A percentile compares a stretch with the other conserved stretches of the same genome.
phyloP scores from a whole-genome alignment of 176 grass and related monocot species.

The Phyllostachys edulis region DNA sequence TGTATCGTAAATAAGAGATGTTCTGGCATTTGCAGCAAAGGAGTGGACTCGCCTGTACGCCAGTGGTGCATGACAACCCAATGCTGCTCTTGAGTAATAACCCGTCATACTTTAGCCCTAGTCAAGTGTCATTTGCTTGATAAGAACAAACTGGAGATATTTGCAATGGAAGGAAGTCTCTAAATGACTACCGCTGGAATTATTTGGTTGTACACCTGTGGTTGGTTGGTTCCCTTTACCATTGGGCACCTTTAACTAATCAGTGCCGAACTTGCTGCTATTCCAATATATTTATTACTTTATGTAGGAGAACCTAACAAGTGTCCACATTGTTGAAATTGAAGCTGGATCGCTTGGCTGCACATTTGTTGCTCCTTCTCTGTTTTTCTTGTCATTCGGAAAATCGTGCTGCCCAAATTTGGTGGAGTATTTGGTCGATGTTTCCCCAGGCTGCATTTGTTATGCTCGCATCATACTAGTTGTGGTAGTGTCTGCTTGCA shows the following conservation, averaged over 20 bases:
- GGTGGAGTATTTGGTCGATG: not conserved
- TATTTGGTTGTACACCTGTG: constrained; percentile 47
- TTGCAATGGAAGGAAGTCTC: constrained; percentile 45
- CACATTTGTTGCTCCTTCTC: not conserved
- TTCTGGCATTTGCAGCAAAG: constrained; percentile 62
- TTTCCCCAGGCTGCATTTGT: not conserved
- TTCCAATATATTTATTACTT: constrained; percentile 39
- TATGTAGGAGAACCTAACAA: constrained; percentile 32
- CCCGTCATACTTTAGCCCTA: constrained; percentile 33
- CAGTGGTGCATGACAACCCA: constrained; percentile 49
- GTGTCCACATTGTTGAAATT: constrained; percentile 23
- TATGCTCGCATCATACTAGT: not conserved
- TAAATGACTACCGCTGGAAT: constrained; percentile 35
- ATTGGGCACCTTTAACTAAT: constrained; percentile 37
- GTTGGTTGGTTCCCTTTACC: constrained; percentile 53
- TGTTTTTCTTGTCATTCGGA: not conserved
- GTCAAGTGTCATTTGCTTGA: constrained; percentile 51
- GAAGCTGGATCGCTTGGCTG: constrained; percentile 8
- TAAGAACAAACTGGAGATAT: constrained; percentile 47
- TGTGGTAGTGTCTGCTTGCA: not conserved
- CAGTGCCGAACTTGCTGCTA: constrained; percentile 23
- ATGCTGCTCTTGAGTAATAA: constrained; percentile 41
- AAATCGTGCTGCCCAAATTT: not conserved
- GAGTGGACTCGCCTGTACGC: constrained; percentile 96
- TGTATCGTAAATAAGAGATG: not conserved